Evolutionary conservation across 2,329 filamentous ascomycete genomes (phyloP), one percentile per base, ranked within the genome.

Genomic region (Fusarium goolgardi): DNA sequence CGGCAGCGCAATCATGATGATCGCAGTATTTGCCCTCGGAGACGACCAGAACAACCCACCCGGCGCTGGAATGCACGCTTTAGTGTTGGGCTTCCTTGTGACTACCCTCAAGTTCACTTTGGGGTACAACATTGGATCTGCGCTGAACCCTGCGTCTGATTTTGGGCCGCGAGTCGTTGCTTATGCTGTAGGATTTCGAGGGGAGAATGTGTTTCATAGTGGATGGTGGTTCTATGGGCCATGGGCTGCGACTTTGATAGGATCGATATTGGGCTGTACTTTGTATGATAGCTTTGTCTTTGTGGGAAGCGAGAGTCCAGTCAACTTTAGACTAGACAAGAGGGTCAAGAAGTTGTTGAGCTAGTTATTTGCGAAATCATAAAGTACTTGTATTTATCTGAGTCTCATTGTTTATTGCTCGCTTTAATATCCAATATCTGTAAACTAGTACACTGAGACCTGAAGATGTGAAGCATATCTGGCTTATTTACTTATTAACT

Each of bases 41-140:
- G 78, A 80, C 47, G 77, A 79, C 39, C 75, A 76, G 40, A 80
- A 80, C 34, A 76, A 78, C n/a, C 75, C 78, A 0, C 78, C 78
- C 0, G 78, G 76, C 0, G 76, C 76, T 4, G 78, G 79, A 8
- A 80, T 78, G 69, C 77, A 79, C 44, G 76, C 78, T 5, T 71
- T 80, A 31, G 70, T 80, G 1, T 62, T 81, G 4, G 78, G 79
- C 8, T 63, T 81, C 21, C 59, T 80, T 4, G 66, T 79, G 4
- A 75, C 77, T 1, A 76, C 75, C 3, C 69, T 80, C 23, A 79
- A 78, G 57, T 78, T 80, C 50, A 75, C 76, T 0, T 55, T 80
- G 3, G 78, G 76, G 0, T 78, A 78, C 40, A 80, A 79, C 43
- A 78, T 76, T 8, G 79, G 78, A 5, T 76, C 78, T 5, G 75